These are phyloP conservation scores for Dioszegia hungarica DNA, from an alignment of 768 basidiomycete species.

Conservation along the genomic window DNA sequence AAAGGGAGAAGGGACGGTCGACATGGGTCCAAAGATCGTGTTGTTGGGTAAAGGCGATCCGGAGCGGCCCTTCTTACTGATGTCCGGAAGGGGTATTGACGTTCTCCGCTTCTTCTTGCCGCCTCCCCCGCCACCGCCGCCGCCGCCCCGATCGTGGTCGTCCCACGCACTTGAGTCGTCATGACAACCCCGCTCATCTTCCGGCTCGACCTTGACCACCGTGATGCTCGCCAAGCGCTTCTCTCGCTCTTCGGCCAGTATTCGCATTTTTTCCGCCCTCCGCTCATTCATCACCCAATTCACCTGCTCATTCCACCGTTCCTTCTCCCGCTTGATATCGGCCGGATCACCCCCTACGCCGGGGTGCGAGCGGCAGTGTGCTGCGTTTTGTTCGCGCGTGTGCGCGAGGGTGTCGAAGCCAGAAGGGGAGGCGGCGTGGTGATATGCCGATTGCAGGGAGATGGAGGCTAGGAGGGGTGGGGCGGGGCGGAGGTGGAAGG, in stretches of 20 bases:
- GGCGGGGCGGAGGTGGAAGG: constrained; percentile 26
- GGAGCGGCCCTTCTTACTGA: background rate
- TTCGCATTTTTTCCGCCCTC: constrained; percentile 32
- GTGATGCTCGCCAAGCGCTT: constrained; percentile 21
- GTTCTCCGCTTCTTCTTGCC: constrained; percentile 20
- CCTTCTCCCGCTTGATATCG: constrained; percentile 31
- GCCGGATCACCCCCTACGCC: constrained; percentile 24
- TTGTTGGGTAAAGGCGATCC: constrained; percentile 2
- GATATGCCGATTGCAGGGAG: constrained; percentile 27
- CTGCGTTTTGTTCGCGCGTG: constrained; percentile 25
- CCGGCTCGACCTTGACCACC: constrained; percentile 2
- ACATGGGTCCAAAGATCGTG: constrained; percentile 5
- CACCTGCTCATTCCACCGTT: constrained; percentile 37
- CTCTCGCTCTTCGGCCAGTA: constrained; percentile 31
- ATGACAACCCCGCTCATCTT: too few species aligned
- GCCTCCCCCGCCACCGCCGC: background rate
- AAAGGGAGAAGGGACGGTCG: constrained; percentile 1
- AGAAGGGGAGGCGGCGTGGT: constrained; percentile 27
- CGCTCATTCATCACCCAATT: constrained; percentile 46
- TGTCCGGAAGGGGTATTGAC: constrained; percentile 1
- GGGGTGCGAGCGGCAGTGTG: constrained; percentile 33
- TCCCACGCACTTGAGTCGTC: too few species aligned
- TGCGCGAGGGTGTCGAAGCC: constrained; percentile 29
- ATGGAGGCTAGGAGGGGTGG: constrained; percentile 32
- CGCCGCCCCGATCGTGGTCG: constrained; percentile 2